Evolutionary conservation across 176 grass and related monocot species (phyloP).

Genomic region (Coix lacrymajobi): DNA sequence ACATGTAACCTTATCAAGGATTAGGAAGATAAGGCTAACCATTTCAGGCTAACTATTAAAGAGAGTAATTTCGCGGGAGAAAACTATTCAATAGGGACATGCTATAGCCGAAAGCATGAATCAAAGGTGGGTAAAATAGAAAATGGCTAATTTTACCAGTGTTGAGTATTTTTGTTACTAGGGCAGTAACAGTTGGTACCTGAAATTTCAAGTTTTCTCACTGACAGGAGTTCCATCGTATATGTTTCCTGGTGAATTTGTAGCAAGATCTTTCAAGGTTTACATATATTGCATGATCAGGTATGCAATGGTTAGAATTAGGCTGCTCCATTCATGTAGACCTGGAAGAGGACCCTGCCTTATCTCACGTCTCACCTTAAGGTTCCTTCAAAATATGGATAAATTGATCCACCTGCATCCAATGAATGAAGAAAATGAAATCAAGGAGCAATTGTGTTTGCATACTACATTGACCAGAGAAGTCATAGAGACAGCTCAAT

Average conservation of each 20-base stretch:
- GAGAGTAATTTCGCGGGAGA: not conserved
- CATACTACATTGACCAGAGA: not conserved
- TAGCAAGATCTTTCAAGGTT: not conserved
- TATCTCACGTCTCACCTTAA: constrained; percentile 21
- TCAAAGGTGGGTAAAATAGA: not conserved
- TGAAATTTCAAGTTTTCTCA: not conserved
- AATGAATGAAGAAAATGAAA: constrained; percentile 27
- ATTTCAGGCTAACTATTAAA: constrained; percentile 19
- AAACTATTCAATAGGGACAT: not conserved
- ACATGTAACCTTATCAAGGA: not conserved
- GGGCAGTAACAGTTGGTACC: not conserved
- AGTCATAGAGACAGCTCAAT: not conserved
- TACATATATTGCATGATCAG: not conserved
- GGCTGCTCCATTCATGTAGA: not conserved
- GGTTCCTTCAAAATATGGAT: constrained; percentile 9
- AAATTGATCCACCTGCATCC: constrained; percentile 5
- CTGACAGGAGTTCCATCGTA: not conserved
- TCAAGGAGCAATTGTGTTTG: not conserved
- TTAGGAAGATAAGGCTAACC: not conserved
- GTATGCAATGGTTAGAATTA: not conserved
- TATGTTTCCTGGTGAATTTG: not conserved
- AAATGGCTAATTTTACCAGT: not conserved
- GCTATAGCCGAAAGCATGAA: not conserved
- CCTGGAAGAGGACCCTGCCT: not conserved
- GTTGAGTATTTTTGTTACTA: not conserved